A percentile compares a stretch with the other conserved stretches of the same genome.
Evolutionary conservation across 768 basidiomycete species (phyloP).

Genomic region (Tylopilus plumbeoviolaceoides): DNA sequence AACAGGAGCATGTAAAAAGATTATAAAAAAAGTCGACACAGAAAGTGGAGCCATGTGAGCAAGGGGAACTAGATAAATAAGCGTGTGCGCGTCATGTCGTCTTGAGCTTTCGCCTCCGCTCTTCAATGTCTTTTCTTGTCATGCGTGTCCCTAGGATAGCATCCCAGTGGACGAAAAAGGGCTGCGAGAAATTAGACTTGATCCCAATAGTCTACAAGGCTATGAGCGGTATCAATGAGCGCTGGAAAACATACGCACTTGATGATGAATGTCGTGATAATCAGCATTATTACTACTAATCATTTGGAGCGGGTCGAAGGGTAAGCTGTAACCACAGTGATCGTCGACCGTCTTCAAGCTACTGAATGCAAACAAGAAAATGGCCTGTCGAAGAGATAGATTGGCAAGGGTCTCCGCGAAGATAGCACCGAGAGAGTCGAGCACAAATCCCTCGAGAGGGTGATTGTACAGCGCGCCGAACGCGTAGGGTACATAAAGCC

Average conservation of each 20-base stretch:
- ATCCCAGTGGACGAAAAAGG: conserved; percentile 97
- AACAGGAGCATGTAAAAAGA: conserved; percentile 14
- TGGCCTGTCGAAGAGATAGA: conserved; percentile 80
- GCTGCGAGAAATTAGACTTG: conserved; percentile 94
- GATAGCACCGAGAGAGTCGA: conserved; percentile 79
- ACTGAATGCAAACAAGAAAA: conserved; percentile 76
- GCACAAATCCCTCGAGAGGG: conserved; percentile 87
- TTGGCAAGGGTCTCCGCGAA: conserved; percentile 66
- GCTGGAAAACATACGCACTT: conserved; percentile 42
- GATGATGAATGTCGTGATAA: conserved; percentile 98
- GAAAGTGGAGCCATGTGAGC: neutral
- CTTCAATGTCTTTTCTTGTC: conserved; percentile 65
- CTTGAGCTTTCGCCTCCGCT: conserved; percentile 39
- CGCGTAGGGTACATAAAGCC: conserved; percentile 94
- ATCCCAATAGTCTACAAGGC: conserved; percentile 56
- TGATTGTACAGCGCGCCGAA: conserved; percentile 98
- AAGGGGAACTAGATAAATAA: neutral
- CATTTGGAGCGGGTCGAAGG: conserved; percentile 89
- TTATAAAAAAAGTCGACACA: neutral
- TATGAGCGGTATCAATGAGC: neutral
- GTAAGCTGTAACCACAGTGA: conserved; percentile 87
- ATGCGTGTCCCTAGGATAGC: conserved; percentile 76
- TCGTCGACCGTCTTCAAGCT: conserved; percentile 94
- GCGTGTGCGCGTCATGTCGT: conserved; percentile 6
- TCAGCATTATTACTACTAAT: conserved; percentile 87